Evolutionary conservation across 106 monocot genomes (phyloP).

Genomic region (Dioscorea alata): DNA sequence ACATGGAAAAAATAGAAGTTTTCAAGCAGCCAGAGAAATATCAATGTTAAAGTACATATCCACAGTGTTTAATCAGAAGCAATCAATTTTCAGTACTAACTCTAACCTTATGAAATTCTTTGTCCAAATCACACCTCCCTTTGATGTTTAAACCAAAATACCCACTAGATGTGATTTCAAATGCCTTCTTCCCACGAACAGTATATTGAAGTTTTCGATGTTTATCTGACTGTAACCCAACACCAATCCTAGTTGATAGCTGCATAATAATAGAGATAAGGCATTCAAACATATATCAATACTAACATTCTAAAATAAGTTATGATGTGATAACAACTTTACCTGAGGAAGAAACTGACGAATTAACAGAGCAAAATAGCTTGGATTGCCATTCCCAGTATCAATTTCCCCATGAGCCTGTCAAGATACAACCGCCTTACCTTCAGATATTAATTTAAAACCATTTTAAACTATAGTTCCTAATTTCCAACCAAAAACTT

Average conservation of each 20-base stretch:
- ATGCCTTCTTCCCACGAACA: slow-evolving; percentile 66
- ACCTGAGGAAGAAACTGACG: slow-evolving; percentile 70
- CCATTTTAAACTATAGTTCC: too few species aligned
- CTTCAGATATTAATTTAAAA: too few species aligned
- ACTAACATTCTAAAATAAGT: not conserved
- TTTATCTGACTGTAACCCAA: slow-evolving; percentile 45
- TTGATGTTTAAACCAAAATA: slow-evolving; percentile 56
- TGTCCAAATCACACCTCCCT: slow-evolving; percentile 60
- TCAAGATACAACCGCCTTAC: slow-evolving; percentile 3
- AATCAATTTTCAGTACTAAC: slow-evolving; percentile 1
- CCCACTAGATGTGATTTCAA: slow-evolving; percentile 44
- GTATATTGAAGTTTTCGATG: slow-evolving; percentile 39
- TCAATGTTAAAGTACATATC: not conserved
- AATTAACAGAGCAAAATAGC: slow-evolving; percentile 50
- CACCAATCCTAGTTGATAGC: slow-evolving; percentile 51
- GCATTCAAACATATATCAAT: not conserved
- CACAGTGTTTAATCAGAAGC: not conserved
- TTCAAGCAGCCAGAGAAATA: not conserved
- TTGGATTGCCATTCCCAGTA: slow-evolving; percentile 42
- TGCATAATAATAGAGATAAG: slow-evolving; percentile 17
- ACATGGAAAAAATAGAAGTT: not conserved
- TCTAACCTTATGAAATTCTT: slow-evolving; percentile 58
- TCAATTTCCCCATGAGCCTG: slow-evolving; percentile 89
- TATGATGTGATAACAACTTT: not conserved
- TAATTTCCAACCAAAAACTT: too few species aligned